These are phyloP conservation scores for Leptographium wingfieldii DNA, from an alignment of 2,329 filamentous ascomycete species.

Conservation along the genomic window DNA sequence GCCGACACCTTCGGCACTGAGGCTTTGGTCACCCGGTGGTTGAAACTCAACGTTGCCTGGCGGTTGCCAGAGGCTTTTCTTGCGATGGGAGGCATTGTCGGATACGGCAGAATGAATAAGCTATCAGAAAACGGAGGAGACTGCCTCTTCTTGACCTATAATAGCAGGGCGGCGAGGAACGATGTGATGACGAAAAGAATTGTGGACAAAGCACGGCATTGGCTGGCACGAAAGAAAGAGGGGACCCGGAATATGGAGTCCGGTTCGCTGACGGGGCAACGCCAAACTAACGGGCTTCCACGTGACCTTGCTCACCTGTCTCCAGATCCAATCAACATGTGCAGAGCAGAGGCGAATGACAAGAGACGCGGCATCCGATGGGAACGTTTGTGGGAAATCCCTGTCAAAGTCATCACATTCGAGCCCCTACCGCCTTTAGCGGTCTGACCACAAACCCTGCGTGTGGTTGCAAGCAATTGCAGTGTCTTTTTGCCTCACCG, in stretches of 20 bases:
- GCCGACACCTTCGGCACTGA: conserved; percentile 28
- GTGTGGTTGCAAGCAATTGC: neutral
- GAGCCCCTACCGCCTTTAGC: too few relatives aligned
- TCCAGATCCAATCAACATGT: neutral
- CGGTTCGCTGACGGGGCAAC: conserved; percentile 38
- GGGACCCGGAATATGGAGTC: neutral
- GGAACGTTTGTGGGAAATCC: too few relatives aligned
- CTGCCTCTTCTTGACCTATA: too few relatives aligned
- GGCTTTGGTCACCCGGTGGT: conserved; percentile 41
- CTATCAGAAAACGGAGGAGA: too few relatives aligned
- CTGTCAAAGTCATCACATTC: too few relatives aligned
- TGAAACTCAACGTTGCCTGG: conserved; percentile 46
- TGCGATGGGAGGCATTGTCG: conserved; percentile 29
- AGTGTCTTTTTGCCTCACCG: neutral
- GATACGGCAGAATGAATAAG: neutral
- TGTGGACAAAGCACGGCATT: too few relatives aligned
- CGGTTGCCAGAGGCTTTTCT: conserved; percentile 33
- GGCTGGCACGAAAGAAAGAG: neutral
- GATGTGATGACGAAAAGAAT: neutral
- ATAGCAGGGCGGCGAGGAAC: too few relatives aligned
- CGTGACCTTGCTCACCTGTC: conserved; percentile 22
- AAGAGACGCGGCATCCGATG: too few relatives aligned
- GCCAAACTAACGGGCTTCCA: conserved; percentile 35
- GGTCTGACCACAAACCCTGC: neutral
- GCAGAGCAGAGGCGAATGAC: neutral